Percentiles rank a stretch among this genome's conserved stretches.
Conservation (phyloP, 2,329 filamentous ascomycete species). For the Diaporthe caulivora region DNA sequence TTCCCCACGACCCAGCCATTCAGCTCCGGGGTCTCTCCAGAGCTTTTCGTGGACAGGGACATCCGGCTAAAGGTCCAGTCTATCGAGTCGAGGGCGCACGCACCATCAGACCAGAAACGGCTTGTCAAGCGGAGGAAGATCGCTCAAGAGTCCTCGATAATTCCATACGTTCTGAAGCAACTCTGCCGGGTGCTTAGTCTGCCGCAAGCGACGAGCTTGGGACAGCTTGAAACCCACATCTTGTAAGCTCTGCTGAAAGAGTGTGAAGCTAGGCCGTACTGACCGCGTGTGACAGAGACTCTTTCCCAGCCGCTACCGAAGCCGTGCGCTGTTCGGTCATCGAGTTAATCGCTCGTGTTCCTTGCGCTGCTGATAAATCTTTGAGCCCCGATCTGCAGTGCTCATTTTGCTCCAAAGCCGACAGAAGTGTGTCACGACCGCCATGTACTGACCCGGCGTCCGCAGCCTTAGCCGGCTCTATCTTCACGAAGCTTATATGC, state of each 20-base stretch:
- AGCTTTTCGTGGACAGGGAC: slow-evolving; percentile 28
- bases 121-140: slow-evolving; percentile 32
- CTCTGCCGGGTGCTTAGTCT: slow-evolving; percentile 26
- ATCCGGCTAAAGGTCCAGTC: slow-evolving; percentile 24
- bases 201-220: slow-evolving; percentile 6
- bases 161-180: slow-evolving; percentile 13
- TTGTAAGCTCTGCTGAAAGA: slow-evolving; percentile 26
- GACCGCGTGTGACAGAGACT: slow-evolving; percentile 26
- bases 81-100: slow-evolving; percentile 16
- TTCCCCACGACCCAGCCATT: slow-evolving; percentile 11
- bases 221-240: slow-evolving; percentile 26
- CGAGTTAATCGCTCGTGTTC: slow-evolving; percentile 65
- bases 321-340: slow-evolving; percentile 44
- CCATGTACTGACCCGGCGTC: slow-evolving; percentile 42
- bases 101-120: slow-evolving; percentile 3
- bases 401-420: slow-evolving; percentile 41
- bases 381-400: slow-evolving; percentile 48
- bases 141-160: not conserved
- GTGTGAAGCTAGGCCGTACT: not conserved
- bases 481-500: slow-evolving; percentile 62
- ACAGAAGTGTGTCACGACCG: slow-evolving; percentile 24
- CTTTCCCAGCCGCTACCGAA: slow-evolving; percentile 42
- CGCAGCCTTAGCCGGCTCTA: slow-evolving; percentile 55
- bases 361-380: slow-evolving; percentile 66
- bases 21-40: slow-evolving; percentile 18